These are phyloP conservation scores for Pyrus betulifolia DNA, from an alignment of 306 rosid species.

Conservation along the genomic window DNA sequence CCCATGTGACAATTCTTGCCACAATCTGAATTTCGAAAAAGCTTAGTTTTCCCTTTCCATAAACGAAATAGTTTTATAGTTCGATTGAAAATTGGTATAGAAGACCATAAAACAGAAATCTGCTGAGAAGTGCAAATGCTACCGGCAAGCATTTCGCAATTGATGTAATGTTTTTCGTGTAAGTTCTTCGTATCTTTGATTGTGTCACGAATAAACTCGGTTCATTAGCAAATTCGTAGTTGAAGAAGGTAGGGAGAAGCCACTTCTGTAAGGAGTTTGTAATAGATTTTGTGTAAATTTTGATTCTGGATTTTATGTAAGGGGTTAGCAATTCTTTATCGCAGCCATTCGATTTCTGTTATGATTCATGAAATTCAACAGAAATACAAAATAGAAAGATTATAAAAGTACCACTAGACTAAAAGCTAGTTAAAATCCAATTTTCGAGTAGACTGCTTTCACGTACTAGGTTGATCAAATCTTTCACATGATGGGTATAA, in stretches of 20 bases:
- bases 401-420: too few species aligned
- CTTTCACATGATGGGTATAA: background rate
- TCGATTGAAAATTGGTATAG: slow-evolving; percentile 14
- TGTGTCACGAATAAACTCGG: background rate
- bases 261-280: background rate
- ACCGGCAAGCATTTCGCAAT: background rate
- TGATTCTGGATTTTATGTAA: background rate
- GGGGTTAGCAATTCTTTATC: background rate
- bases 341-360: background rate
- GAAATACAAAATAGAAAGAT: too few species aligned
- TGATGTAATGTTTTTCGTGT: background rate
- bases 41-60: background rate
- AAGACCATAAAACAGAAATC: slow-evolving; percentile 21
- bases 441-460: too few species aligned
- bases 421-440: too few species aligned
- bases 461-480: background rate
- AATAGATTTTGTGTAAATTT: background rate
- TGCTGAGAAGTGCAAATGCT: background rate
- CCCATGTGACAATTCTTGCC: slow-evolving; percentile 87
- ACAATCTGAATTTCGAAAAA: slow-evolving; percentile 64
- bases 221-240: background rate
- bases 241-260: background rate
- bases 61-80: slow-evolving; percentile 9
- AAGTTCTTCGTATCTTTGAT: background rate
- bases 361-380: background rate